Percentiles rank a stretch among this genome's conserved stretches.
Conservation (phyloP, 306 rosid genomes). For the Spatholobus suberectus region DNA sequence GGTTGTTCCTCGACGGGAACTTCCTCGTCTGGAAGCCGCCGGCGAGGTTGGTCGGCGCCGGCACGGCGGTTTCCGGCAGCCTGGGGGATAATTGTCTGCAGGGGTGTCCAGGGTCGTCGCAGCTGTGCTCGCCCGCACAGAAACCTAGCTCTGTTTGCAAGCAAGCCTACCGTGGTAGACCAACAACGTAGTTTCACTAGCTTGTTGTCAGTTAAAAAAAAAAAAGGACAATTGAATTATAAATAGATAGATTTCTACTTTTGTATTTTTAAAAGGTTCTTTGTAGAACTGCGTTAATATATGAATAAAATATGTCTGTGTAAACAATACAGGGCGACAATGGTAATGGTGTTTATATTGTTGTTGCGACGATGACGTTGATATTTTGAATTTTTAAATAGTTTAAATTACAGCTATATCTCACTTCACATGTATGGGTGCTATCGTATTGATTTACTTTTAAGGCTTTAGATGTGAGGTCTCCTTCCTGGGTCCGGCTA, state of each 20-base stretch:
- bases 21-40: slow-evolving; percentile 83
- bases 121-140: slow-evolving; percentile 80
- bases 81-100: slow-evolving; percentile 86
- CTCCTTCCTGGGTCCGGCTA: background rate
- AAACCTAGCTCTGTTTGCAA: slow-evolving; percentile 74
- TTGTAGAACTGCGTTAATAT: background rate
- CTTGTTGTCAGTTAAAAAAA: slow-evolving; percentile 45
- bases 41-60: slow-evolving; percentile 52
- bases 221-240: background rate
- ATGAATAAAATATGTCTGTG: background rate
- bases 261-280: background rate
- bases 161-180: slow-evolving; percentile 66
- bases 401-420: background rate
- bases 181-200: slow-evolving; percentile 45
- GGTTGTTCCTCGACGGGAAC: slow-evolving; percentile 83
- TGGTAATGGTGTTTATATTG: background rate
- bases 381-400: background rate
- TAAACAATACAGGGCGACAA: background rate
- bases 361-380: background rate
- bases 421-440: background rate
- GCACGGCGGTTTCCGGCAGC: slow-evolving; percentile 66
- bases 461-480: background rate
- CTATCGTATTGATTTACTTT: background rate
- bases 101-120: slow-evolving; percentile 70
- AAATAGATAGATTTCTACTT: background rate